Base-by-base conservation (phyloP, 495 filamentous ascomycete genomes). In the Niebla homalea region DNA sequence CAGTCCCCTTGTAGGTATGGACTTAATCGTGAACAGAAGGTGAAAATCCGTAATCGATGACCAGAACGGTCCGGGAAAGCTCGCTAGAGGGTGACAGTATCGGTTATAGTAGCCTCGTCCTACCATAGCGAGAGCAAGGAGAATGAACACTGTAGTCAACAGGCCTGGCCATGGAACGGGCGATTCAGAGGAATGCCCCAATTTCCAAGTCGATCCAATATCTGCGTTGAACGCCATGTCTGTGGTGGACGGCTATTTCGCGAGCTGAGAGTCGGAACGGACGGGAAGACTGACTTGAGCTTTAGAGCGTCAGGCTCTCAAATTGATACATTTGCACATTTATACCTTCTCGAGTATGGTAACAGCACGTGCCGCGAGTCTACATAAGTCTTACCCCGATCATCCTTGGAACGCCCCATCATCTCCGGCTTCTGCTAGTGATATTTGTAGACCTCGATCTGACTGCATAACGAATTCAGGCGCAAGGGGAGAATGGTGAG, bases 41-140 rank as follows among this genome's bases (percentile, higher is more conserved):
- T 71, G 76, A 2, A 78, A 61, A 29, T 70, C 58, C 19, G 75
- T 74, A 5, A 76, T 66, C 18, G 59, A 66, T 11, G 60, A 75
- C 70, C 69, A 75, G 57, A 76, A 77, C 1, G 75, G 75, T 16
- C 75, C 75, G 0, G 75, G 75, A 48, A 76, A 75, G 20, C 56
- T 55, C 2, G 64, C 55, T 2, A 79, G 60, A 5, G 74, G 73
- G 47, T 75, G 70, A 49, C 76, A 73, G 59, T 72, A 77, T 39
- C 67, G 66, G 47, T 76, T 76, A 52, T 73, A 67, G 25, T 76
- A 52, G n/a, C 43, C 50, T 15, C 37, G 18, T 49, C 10, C 35
- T 6, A 43, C n/a, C n/a, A 49, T 18, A 11, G 12, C 19, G 11
- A 47, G 8, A 7, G 32, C 7, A 23, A 47, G 12, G 6, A 35